These are phyloP conservation scores for Fusarium sp. DNA, from an alignment of 2,329 filamentous ascomycete species.

Conservation along the genomic window DNA sequence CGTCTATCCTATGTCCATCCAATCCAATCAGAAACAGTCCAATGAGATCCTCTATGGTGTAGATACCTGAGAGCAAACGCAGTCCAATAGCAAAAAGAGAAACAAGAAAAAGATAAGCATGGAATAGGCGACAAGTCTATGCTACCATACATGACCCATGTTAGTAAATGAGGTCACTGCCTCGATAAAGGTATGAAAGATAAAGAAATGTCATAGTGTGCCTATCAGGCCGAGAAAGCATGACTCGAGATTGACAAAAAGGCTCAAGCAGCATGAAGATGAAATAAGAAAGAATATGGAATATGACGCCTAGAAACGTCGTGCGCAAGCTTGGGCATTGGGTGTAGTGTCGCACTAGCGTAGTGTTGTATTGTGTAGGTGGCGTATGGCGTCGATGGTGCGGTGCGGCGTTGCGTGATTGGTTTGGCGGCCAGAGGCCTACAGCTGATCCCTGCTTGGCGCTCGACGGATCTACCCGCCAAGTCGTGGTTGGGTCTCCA, in stretches of 20 bases:
- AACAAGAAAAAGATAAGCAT: slow-evolving; percentile 8
- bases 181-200: not conserved
- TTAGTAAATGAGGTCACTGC: slow-evolving; percentile 3
- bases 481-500: slow-evolving; percentile 33
- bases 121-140: slow-evolving; percentile 28
- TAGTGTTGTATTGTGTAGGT: slow-evolving; percentile 5
- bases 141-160: slow-evolving; percentile 9
- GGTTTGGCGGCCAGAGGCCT: not conserved
- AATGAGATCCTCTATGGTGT: slow-evolving; percentile 36
- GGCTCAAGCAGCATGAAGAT: not conserved
- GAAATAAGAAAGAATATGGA: slow-evolving; percentile 1
- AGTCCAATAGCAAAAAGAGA: slow-evolving; percentile 7
- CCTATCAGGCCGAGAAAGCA: slow-evolving; percentile 2
- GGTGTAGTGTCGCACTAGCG: not conserved
- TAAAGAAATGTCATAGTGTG: slow-evolving; percentile 1
- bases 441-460: slow-evolving; percentile 32
- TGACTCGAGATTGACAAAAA: slow-evolving; percentile 33
- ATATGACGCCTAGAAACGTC: slow-evolving; percentile 32
- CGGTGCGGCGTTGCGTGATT: slow-evolving; percentile 7
- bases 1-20: slow-evolving; percentile 36
- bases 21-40: not conserved
- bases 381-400: slow-evolving; percentile 15
- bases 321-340: slow-evolving; percentile 4
- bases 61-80: slow-evolving; percentile 12
- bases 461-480: slow-evolving; percentile 43